Percentiles rank a stretch among this genome's conserved stretches.
These are phyloP conservation scores for Articulospora tetracladia DNA, from an alignment of 495 filamentous ascomycete genomes.

Conservation along the genomic window DNA sequence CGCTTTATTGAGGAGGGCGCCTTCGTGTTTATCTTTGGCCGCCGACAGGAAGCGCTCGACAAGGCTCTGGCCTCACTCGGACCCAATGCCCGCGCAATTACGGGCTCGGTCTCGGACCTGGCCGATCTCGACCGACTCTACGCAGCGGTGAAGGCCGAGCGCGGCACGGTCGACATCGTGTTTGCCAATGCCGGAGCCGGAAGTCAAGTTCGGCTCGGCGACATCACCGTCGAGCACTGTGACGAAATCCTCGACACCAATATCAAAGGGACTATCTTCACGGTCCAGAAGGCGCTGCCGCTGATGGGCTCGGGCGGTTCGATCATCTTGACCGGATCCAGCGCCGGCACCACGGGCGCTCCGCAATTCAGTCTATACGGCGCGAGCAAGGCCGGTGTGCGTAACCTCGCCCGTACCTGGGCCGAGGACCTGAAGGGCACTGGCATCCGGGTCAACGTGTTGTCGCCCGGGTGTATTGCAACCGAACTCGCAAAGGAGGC, in stretches of 20 bases:
- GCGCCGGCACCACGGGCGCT: slow-evolving; percentile 22
- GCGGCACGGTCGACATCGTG: slow-evolving; percentile 24
- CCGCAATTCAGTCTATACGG: slow-evolving; percentile 19
- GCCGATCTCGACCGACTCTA: slow-evolving; percentile 24
- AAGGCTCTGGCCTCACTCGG: slow-evolving; percentile 9
- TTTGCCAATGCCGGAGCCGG: slow-evolving; percentile 21
- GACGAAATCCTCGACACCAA: slow-evolving; percentile 26
- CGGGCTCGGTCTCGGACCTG: slow-evolving; percentile 23
- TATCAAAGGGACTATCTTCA: slow-evolving; percentile 24
- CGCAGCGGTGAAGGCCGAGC: slow-evolving; percentile 21
- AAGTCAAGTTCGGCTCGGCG: slow-evolving; percentile 23
- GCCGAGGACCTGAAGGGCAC: slow-evolving; percentile 23
- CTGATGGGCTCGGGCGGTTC: slow-evolving; percentile 24
- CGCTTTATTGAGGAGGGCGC: slow-evolving; percentile 24
- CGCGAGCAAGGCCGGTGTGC: slow-evolving; percentile 25
- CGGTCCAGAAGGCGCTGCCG: slow-evolving; percentile 22
- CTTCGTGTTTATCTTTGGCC: slow-evolving; percentile 23
- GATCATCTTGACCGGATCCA: slow-evolving; percentile 26
- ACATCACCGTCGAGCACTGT: slow-evolving; percentile 25
- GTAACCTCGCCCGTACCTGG: slow-evolving; percentile 23
- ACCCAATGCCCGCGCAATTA: slow-evolving; percentile 17
- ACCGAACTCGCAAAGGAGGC: slow-evolving; percentile 24
- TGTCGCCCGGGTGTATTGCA: slow-evolving; percentile 22
- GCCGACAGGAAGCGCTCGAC: slow-evolving; percentile 17
- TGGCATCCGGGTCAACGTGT: slow-evolving; percentile 23